phyloP scores from a whole-genome alignment of 352 stramenopile species.

The Phytopythium aichiense region DNA sequence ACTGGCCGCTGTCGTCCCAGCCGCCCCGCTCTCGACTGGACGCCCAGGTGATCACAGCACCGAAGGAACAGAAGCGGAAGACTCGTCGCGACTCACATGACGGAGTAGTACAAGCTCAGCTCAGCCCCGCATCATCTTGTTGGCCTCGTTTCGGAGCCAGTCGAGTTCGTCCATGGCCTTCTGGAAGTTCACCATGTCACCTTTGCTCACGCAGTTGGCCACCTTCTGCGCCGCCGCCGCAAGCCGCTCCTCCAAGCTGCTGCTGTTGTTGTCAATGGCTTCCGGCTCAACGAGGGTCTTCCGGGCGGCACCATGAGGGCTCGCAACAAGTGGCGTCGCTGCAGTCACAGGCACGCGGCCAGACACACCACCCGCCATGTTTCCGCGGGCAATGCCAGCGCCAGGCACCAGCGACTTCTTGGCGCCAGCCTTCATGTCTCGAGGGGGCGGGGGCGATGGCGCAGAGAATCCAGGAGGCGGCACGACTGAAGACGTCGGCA shows the following conservation, averaged over 20 bases:
- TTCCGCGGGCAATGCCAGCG: conserved; percentile 29
- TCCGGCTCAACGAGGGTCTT: conserved; percentile 15
- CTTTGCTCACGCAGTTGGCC: conserved; percentile 69
- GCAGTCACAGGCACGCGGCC: background rate
- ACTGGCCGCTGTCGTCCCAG: conserved; percentile 2
- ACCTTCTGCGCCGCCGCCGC: conserved; percentile 60
- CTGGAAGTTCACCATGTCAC: conserved; percentile 81
- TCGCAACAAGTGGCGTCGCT: conserved; percentile 1
- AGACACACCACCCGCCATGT: background rate
- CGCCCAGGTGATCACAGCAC: background rate
- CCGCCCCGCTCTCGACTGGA: background rate
- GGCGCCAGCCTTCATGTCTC: conserved; percentile 40
- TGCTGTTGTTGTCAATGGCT: conserved; percentile 13
- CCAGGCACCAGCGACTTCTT: conserved; percentile 49
- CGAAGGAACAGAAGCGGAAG: conserved; percentile 1
- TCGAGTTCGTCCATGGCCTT: conserved; percentile 79
- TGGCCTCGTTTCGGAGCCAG: conserved; percentile 74
- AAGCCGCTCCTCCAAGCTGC: conserved; percentile 58
- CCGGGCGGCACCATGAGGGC: conserved; percentile 15
- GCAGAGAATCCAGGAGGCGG: conserved; percentile 49
- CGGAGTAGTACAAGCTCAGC: background rate
- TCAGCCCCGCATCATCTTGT: conserved; percentile 68
- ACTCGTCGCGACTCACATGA: background rate
- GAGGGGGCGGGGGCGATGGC: conserved; percentile 29
- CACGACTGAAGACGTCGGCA: conserved; percentile 11